These are phyloP conservation scores for Deinandra increscens DNA, from an alignment of 129 eudicot species.

Conservation along the genomic window DNA sequence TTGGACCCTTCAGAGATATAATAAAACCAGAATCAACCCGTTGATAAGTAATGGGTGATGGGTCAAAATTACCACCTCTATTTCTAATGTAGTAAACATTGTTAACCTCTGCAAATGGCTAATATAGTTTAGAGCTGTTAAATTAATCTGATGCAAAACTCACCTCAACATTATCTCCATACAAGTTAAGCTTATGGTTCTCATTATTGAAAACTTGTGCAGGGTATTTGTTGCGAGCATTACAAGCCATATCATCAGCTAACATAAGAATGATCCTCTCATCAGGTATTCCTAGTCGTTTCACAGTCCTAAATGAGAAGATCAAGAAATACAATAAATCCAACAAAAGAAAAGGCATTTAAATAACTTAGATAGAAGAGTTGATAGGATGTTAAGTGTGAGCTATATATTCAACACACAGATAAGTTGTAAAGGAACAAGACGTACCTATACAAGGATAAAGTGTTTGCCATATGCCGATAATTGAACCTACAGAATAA, in stretches of 20 bases:
- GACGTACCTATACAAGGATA: slow-evolving; percentile 80
- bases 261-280: slow-evolving; percentile 96
- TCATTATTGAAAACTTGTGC: slow-evolving; percentile 99
- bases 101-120: not conserved
- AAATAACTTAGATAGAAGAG: not conserved
- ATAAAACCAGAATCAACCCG: not conserved
- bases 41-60: not conserved
- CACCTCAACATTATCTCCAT: slow-evolving; percentile 99
- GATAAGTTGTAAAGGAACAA: not conserved
- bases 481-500: slow-evolving; percentile 75
- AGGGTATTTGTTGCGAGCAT: slow-evolving; percentile 91
- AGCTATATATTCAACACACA: not conserved
- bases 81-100: not conserved
- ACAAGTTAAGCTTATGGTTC: slow-evolving; percentile 87
- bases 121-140: not conserved
- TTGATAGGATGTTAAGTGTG: not conserved
- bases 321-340: not conserved
- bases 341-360: not conserved
- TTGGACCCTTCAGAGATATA: not conserved
- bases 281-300: slow-evolving; percentile 94
- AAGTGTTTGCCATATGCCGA: slow-evolving; percentile 96
- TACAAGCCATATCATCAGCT: slow-evolving; percentile 99
- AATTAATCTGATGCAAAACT: not conserved
- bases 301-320: slow-evolving; percentile 68
- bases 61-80: not conserved